Conservation (phyloP, 2,329 filamentous ascomycete species). For the Lomentospora prolificans region DNA sequence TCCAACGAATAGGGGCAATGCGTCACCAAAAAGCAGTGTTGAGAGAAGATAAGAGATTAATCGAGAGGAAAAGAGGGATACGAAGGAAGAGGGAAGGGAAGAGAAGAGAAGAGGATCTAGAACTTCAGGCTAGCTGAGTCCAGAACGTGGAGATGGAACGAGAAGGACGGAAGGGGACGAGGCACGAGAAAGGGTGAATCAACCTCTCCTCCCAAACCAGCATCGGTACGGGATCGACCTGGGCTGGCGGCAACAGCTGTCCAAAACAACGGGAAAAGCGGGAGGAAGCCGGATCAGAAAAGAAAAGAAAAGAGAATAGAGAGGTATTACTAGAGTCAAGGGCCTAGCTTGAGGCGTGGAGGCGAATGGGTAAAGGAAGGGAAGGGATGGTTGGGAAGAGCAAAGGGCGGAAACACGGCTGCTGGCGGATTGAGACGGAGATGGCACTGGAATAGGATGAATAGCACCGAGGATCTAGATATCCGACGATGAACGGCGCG, state of each 20-base stretch:
- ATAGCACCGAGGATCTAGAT: not conserved
- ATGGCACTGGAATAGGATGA: too few relatives aligned
- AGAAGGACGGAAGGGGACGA: not conserved
- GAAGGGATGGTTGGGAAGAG: not conserved
- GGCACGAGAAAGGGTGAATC: not conserved
- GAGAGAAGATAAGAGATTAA: not conserved
- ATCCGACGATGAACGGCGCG: too few relatives aligned
- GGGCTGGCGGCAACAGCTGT: not conserved
- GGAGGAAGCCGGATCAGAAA: not conserved
- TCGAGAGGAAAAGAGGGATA: not conserved
- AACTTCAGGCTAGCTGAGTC: not conserved
- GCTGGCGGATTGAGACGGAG: not conserved
- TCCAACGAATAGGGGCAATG: too few relatives aligned
- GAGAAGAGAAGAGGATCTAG: not conserved
- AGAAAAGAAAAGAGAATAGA: not conserved
- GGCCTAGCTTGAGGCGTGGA: not conserved
- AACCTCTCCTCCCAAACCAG: not conserved
- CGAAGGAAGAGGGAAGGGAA: not conserved
- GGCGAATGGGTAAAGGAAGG: not conserved
- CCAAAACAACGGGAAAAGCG: conserved; percentile 7
- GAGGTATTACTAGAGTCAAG: not conserved
- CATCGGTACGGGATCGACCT: conserved; percentile 2
- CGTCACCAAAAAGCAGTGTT: too few relatives aligned
- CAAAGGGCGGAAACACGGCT: not conserved
- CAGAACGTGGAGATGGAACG: not conserved